Conservation (phyloP, 2,329 filamentous ascomycete genomes). For the Atkinsonella hypoxylon region DNA sequence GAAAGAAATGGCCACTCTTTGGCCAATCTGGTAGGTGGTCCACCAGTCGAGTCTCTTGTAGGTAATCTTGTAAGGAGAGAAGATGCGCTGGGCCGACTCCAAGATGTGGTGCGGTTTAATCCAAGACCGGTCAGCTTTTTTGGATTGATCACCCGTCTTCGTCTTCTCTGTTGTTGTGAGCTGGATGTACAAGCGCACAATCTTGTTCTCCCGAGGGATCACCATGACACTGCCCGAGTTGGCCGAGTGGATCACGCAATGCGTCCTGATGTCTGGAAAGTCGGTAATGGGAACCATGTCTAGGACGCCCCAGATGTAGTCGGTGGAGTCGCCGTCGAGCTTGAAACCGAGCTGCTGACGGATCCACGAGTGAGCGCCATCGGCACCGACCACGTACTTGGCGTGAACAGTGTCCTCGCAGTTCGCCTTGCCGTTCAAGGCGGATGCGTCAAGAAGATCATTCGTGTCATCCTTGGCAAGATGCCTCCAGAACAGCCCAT, state of each 20-base stretch:
- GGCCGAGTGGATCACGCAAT: constrained; percentile 47
- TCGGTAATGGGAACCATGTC: constrained; percentile 32
- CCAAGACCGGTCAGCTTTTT: no score
- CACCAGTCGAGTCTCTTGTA: constrained; percentile 49
- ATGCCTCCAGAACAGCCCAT: no score
- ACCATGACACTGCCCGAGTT: constrained; percentile 48
- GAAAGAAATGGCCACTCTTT: constrained; percentile 48
- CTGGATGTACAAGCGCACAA: constrained; percentile 56
- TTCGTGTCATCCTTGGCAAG: no score
- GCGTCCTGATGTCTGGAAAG: constrained; percentile 47
- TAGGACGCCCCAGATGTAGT: constrained; percentile 40
- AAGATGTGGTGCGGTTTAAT: constrained; percentile 55
- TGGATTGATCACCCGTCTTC: no score
- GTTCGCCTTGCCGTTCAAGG: no score
- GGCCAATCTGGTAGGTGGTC: constrained; percentile 46
- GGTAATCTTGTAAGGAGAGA: constrained; percentile 53
- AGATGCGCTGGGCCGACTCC: constrained; percentile 48
- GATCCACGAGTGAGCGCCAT: constrained; percentile 57
- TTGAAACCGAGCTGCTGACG: constrained; percentile 43
- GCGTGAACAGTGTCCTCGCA: no score
- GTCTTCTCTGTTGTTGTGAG: constrained; percentile 46
- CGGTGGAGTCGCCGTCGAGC: constrained; percentile 42
- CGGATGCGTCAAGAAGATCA: no score
- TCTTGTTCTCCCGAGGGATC: constrained; percentile 50
- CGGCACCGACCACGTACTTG: constrained; percentile 55